These are phyloP conservation scores for Mucuna pruriens DNA, from an alignment of 306 rosid genomes.

Conservation along the genomic window DNA sequence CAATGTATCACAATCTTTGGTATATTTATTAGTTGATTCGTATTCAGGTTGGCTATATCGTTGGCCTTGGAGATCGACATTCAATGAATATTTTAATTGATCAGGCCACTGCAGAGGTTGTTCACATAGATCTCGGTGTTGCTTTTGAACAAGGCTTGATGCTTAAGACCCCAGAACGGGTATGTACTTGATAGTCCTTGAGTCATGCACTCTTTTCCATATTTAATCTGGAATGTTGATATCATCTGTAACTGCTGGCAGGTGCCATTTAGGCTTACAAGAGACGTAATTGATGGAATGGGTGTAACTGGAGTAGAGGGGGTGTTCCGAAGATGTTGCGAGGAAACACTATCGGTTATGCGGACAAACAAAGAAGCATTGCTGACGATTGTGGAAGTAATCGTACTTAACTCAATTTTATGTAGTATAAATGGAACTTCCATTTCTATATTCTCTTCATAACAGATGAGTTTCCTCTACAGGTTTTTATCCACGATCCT, in stretches of 20 bases:
- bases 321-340: slow-evolving; percentile 95
- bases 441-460: slow-evolving; percentile 29
- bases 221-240: slow-evolving; percentile 25
- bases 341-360: slow-evolving; percentile 96
- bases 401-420: slow-evolving; percentile 23
- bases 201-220: slow-evolving; percentile 15
- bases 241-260: slow-evolving; percentile 44
- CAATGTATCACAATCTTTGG: slow-evolving; percentile 14
- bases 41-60: slow-evolving; percentile 87
- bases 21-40: slow-evolving; percentile 16
- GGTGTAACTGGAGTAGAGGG: slow-evolving; percentile 95
- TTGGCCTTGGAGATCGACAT: slow-evolving; percentile 96
- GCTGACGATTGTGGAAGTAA: slow-evolving; percentile 87
- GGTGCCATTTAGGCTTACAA: slow-evolving; percentile 94
- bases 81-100: slow-evolving; percentile 90
- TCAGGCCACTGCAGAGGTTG: slow-evolving; percentile 92
- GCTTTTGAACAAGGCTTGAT: slow-evolving; percentile 99
- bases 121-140: slow-evolving; percentile 98
- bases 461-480: slow-evolving; percentile 39
- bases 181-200: slow-evolving; percentile 42
- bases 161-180: slow-evolving; percentile 98
- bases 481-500: slow-evolving; percentile 98
- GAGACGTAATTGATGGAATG: slow-evolving; percentile 96
- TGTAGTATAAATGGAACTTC: not conserved
- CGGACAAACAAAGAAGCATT: slow-evolving; percentile 92